Percentiles rank a stretch among this genome's conserved stretches.
phyloP scores from a whole-genome alignment of 345 rosid genomes.

The Pugionium dolabratum region DNA sequence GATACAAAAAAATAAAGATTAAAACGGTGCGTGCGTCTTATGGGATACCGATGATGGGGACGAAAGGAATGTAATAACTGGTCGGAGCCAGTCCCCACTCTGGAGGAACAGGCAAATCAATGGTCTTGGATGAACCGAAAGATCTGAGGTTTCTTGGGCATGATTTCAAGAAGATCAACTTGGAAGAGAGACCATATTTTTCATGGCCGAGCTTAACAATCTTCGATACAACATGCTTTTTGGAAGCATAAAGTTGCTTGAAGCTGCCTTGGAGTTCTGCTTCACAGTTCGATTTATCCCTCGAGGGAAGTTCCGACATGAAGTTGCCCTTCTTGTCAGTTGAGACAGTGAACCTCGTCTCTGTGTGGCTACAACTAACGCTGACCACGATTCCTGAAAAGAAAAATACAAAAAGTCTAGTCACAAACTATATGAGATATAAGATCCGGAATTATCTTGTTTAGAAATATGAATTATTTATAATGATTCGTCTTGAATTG shows the following conservation, averaged over 20 bases:
- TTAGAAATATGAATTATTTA: neutral
- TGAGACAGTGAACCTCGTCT: slow-evolving; percentile 46
- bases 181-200: slow-evolving; percentile 55
- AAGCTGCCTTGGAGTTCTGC: slow-evolving; percentile 68
- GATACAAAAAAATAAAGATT: neutral
- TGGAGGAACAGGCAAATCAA: slow-evolving; percentile 71
- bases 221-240: slow-evolving; percentile 48
- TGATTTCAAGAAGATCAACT: slow-evolving; percentile 61
- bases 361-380: slow-evolving; percentile 61
- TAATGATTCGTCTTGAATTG: neutral
- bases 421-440: neutral
- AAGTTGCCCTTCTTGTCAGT: slow-evolving; percentile 60
- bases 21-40: slow-evolving; percentile 27
- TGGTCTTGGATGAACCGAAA: slow-evolving; percentile 61
- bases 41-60: slow-evolving; percentile 91
- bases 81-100: slow-evolving; percentile 95
- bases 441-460: too few species aligned
- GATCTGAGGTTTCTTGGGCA: slow-evolving; percentile 42
- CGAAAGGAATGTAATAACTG: slow-evolving; percentile 72
- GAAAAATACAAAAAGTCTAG: slow-evolving; percentile 15
- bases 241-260: slow-evolving; percentile 54
- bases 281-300: slow-evolving; percentile 40
- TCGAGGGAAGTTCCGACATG: slow-evolving; percentile 53
- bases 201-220: slow-evolving; percentile 41
- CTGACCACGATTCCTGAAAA: slow-evolving; percentile 56